Percentiles rank a stretch among this genome's conserved stretches.
Conservation (phyloP, 1,139 yeast genomes). For the Yamadazyma blattariae region DNA sequence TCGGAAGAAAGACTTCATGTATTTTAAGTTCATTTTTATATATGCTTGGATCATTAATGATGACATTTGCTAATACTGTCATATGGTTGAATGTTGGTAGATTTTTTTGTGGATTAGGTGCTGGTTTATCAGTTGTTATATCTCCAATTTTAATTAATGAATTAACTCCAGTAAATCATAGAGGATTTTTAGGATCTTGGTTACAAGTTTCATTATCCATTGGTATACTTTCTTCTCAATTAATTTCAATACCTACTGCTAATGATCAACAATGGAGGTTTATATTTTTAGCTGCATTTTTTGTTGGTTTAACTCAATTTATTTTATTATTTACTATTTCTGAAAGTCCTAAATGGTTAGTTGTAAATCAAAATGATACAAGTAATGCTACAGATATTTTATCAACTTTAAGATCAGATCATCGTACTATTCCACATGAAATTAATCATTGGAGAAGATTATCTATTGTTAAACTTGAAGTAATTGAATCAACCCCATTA, state of each 20-base stretch:
- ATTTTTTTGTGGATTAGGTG: slow-evolving; percentile 34
- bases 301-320: slow-evolving; percentile 27
- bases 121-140: slow-evolving; percentile 36
- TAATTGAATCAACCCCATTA: slow-evolving; percentile 12
- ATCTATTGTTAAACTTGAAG: slow-evolving; percentile 11
- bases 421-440: slow-evolving; percentile 29
- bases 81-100: slow-evolving; percentile 25
- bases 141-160: slow-evolving; percentile 40
- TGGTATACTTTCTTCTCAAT: slow-evolving; percentile 34
- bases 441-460: slow-evolving; percentile 38
- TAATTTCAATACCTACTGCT: slow-evolving; percentile 30
- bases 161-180: slow-evolving; percentile 34
- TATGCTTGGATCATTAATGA: slow-evolving; percentile 24
- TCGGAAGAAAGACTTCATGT: slow-evolving; percentile 28
- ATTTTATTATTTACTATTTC: slow-evolving; percentile 28
- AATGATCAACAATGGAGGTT: slow-evolving; percentile 36
- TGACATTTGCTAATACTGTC: slow-evolving; percentile 22
- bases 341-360: slow-evolving; percentile 43
- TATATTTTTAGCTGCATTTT: slow-evolving; percentile 26
- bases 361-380: slow-evolving; percentile 28
- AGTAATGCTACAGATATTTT: slow-evolving; percentile 26
- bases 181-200: slow-evolving; percentile 38
- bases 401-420: slow-evolving; percentile 26
- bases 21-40: slow-evolving; percentile 23
- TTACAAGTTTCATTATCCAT: slow-evolving; percentile 36